phyloP scores from a whole-genome alignment of 164 flowering plant genomes.

The Vitis amurensis region DNA sequence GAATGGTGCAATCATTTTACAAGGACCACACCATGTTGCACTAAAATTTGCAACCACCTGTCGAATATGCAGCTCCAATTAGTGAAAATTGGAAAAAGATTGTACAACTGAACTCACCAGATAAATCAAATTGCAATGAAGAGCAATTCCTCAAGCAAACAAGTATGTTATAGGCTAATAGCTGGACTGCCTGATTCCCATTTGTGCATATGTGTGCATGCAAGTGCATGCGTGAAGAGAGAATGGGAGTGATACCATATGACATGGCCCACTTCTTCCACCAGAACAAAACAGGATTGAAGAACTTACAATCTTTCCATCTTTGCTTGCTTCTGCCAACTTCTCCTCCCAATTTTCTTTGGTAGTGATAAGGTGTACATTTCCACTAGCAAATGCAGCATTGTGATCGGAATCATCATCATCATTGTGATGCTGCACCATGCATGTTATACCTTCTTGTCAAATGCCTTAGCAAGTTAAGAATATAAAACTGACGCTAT shows the following conservation, averaged over 20 bases:
- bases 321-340: conserved; percentile 37
- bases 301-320: conserved; percentile 39
- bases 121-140: no score
- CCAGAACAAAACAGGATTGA: background rate
- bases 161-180: no score
- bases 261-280: background rate
- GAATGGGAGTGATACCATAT: background rate
- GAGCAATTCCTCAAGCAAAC: no score
- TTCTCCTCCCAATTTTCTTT: conserved; percentile 60
- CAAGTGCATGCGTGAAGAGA: no score
- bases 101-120: no score
- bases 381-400: conserved; percentile 50
- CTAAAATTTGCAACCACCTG: conserved; percentile 94
- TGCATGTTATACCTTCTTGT: background rate
- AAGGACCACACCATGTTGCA: conserved; percentile 99
- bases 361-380: conserved; percentile 49
- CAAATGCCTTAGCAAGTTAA: background rate
- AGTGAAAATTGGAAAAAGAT: no score
- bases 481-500: background rate
- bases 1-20: conserved; percentile 72
- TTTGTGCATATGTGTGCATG: no score
- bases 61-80: conserved; percentile 5
- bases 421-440: conserved; percentile 22
- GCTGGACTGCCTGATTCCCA: no score
- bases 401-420: conserved; percentile 36